Evolutionary conservation across 768 basidiomycete genomes (phyloP).

Genomic region (Pulveroboletus sp.): DNA sequence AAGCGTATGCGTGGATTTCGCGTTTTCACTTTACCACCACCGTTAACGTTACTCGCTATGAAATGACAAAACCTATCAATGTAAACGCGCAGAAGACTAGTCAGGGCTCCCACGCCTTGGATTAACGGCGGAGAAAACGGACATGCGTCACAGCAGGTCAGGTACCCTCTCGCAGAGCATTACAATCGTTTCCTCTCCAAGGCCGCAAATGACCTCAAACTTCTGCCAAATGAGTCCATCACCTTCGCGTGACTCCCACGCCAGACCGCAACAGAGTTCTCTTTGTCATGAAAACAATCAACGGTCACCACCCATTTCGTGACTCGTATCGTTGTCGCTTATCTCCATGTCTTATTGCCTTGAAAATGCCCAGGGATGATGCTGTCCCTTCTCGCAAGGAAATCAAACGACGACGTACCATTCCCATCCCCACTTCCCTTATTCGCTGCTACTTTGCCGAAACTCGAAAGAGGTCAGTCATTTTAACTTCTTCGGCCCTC

Average conservation of each 20-base stretch:
- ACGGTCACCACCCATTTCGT: not conserved
- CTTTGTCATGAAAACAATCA: not conserved
- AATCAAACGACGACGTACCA: slow-evolving; percentile 75
- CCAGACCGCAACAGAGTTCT: not conserved
- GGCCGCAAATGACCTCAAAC: slow-evolving; percentile 51
- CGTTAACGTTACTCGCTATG: not conserved
- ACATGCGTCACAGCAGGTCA: not conserved
- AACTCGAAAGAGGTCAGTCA: slow-evolving; percentile 41
- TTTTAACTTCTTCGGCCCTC: slow-evolving; percentile 53
- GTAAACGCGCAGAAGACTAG: not conserved
- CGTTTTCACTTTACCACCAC: not conserved
- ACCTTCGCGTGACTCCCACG: not conserved
- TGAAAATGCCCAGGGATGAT: slow-evolving; percentile 71
- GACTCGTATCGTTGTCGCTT: not conserved
- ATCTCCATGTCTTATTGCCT: slow-evolving; percentile 59
- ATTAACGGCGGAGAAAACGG: not conserved
- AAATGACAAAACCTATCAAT: not conserved
- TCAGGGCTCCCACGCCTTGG: not conserved
- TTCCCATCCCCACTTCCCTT: slow-evolving; percentile 82
- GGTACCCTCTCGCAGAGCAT: slow-evolving; percentile 44
- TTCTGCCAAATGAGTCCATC: slow-evolving; percentile 49
- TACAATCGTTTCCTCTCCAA: slow-evolving; percentile 57
- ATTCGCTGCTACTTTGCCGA: slow-evolving; percentile 51
- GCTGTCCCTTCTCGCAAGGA: slow-evolving; percentile 76
- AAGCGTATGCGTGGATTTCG: not conserved